These are phyloP conservation scores for Pseudonitzschia delicatissima DNA, from an alignment of 108 stramenopile genomes.

Conservation along the genomic window DNA sequence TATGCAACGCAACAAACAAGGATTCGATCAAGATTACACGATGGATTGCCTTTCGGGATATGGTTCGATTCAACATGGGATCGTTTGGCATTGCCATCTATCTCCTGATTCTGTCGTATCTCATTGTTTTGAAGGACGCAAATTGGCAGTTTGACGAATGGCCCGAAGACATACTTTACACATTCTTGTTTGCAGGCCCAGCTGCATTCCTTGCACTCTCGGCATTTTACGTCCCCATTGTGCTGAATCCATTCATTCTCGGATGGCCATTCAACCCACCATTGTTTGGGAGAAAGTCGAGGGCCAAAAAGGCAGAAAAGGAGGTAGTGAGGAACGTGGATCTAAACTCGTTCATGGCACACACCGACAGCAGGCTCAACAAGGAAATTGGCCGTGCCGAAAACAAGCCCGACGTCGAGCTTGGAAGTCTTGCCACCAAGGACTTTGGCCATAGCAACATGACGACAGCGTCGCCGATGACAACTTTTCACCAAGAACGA, in stretches of 20 bases:
- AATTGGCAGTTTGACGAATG: slow-evolving; percentile 25
- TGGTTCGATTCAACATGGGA: slow-evolving; percentile 42
- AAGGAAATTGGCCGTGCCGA: slow-evolving; percentile 37
- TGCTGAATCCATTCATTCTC: slow-evolving; percentile 47
- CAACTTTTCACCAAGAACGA: not conserved
- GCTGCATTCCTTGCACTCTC: slow-evolving; percentile 35
- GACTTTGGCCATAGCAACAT: slow-evolving; percentile 19
- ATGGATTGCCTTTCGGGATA: slow-evolving; percentile 40
- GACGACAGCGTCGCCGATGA: slow-evolving; percentile 9
- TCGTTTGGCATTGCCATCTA: slow-evolving; percentile 35
- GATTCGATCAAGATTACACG: slow-evolving; percentile 45
- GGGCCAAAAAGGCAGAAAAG: slow-evolving; percentile 8
- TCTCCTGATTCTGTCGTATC: slow-evolving; percentile 27
- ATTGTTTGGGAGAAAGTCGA: not conserved
- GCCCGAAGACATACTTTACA: slow-evolving; percentile 20
- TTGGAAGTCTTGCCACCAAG: slow-evolving; percentile 42
- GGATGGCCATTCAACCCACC: slow-evolving; percentile 50
- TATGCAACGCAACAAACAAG: slow-evolving; percentile 53
- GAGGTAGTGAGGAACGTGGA: slow-evolving; percentile 17
- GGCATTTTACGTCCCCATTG: slow-evolving; percentile 38
- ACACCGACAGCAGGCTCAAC: slow-evolving; percentile 23
- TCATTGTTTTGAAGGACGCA: slow-evolving; percentile 24
- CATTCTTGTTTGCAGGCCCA: slow-evolving; percentile 40
- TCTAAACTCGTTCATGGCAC: slow-evolving; percentile 33
- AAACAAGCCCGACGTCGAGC: slow-evolving; percentile 41